Evolutionary conservation across 179 eudicot species (phyloP), one percentile per base, ranked within the genome.

Genomic region (Corrigiola litoralis): DNA sequence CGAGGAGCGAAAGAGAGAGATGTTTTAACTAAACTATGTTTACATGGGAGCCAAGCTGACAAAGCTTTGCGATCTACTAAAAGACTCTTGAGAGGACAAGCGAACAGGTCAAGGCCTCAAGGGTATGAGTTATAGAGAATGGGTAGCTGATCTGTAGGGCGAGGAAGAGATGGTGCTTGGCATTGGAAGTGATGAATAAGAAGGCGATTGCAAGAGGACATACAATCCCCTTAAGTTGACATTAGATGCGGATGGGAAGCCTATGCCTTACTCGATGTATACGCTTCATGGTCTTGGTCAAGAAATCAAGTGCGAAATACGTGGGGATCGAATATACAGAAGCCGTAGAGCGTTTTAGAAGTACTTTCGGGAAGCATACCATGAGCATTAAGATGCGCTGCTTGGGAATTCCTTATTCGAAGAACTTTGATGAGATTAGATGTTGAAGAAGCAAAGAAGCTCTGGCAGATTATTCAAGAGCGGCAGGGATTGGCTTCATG

Each of bases 341-440:
- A 65, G 72, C 3, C 45, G 72, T 9, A 58, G 63, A 21, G 57
- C 18, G 8, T 67, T 57, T 5, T 65, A 68, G 65, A 58, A 12
- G 45, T 65, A 68, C 25, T 68, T 68, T 32, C 17, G 24, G 20
- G 72, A 58, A 21, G 21, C 4, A 4, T 34, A 65, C 3, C 72
- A 68, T n/a, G 58, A 57, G 29, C 47, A 23, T 13, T n/a, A 65
- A 65, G 9, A 47, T 68, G 65, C 57, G 28, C 1, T 68, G 71
- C 29, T 56, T 67, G 0, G 64, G 56, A 0, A 60, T 69, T 21
- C 59, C 66, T 2, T 38, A 69, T 13, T 28, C 23, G 13, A 69
- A 61, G 42, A 51, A 46, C 25, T 69, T 69, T 36, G 6, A 51
- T 33, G 73, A 69, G 61, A 69, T 69, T 4, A 69, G 67, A 0